Evolutionary conservation across 768 basidiomycete species (phyloP).

Genomic region (Baorangia bicolor): DNA sequence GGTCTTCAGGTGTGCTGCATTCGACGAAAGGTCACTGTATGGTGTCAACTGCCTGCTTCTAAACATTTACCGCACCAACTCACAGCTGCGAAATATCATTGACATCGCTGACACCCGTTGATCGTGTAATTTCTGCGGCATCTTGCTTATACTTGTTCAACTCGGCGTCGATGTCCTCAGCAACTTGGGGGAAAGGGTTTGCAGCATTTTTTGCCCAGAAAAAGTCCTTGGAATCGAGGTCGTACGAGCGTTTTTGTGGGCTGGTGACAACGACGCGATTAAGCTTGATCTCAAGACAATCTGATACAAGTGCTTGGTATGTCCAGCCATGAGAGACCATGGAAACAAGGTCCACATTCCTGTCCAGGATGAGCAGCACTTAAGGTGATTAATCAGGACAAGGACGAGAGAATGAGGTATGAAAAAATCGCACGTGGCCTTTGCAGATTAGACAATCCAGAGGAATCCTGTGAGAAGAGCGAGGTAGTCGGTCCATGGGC

Average conservation of each 20-base stretch:
- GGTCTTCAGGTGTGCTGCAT: conserved; percentile 92
- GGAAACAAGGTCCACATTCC: conserved; percentile 92
- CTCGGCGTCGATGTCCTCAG: conserved; percentile 94
- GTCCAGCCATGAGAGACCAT: conserved; percentile 98
- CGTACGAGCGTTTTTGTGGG: conserved; percentile 80
- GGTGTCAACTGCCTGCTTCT: conserved; percentile 5
- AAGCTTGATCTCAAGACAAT: conserved; percentile 95
- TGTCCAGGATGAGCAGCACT: conserved; percentile 93
- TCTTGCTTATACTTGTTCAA: conserved; percentile 93
- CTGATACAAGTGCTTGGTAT: conserved; percentile 96
- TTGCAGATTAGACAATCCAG: conserved; percentile 82
- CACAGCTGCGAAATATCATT: conserved; percentile 94
- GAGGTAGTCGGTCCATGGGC: conserved; percentile 54
- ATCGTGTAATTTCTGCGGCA: conserved; percentile 94
- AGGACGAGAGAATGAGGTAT: background rate
- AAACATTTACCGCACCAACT: conserved; percentile 28
- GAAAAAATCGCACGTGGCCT: conserved; percentile 65
- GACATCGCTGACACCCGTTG: conserved; percentile 93
- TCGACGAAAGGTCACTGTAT: conserved; percentile 78
- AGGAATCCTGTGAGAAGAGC: conserved; percentile 76
- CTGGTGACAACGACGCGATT: conserved; percentile 87
- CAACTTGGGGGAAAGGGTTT: conserved; percentile 96
- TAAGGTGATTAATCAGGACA: conserved; percentile 8
- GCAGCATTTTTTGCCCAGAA: conserved; percentile 98
- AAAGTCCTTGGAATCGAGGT: conserved; percentile 97